Conservation (phyloP, 192 early-diverging fungal genomes). For the Blastocladiella britannica region DNA sequence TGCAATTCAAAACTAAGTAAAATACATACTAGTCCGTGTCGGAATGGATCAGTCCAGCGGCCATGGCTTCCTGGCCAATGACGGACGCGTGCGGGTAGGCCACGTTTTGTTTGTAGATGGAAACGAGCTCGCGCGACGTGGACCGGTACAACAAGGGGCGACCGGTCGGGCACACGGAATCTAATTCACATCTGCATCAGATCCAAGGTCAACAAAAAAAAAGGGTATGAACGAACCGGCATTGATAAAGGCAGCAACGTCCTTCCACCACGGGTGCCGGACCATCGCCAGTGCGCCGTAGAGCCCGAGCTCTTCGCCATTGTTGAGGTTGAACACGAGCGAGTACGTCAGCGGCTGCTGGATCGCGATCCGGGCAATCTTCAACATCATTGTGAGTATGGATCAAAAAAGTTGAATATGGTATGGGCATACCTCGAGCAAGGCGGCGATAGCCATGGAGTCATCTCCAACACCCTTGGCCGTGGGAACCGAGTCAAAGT, state of each 20-base stretch:
- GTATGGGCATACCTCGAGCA: background rate
- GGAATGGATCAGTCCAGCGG: background rate
- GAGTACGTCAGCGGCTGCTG: too few relatives aligned
- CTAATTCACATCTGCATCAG: too few relatives aligned
- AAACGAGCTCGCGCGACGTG: background rate
- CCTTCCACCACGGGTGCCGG: background rate
- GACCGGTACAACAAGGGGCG: background rate
- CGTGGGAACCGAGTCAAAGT: background rate
- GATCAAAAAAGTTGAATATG: too few relatives aligned
- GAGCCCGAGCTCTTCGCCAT: background rate
- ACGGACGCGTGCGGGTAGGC: background rate
- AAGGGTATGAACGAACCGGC: too few relatives aligned
- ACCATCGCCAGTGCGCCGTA: background rate
- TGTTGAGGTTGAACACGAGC: background rate
- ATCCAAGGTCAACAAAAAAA: too few relatives aligned
- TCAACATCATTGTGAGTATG: too few relatives aligned
- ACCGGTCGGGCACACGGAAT: background rate
- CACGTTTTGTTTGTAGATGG: background rate
- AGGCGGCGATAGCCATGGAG: background rate
- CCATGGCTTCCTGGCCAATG: background rate
- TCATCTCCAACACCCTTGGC: background rate
- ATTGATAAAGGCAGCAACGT: background rate
- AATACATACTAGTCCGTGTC: slow-evolving; percentile 1
- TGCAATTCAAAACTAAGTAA: too few relatives aligned
- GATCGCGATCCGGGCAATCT: too few relatives aligned